These are phyloP conservation scores for Lagenidium giganteum DNA, from an alignment of 352 stramenopile species.

Conservation along the genomic window DNA sequence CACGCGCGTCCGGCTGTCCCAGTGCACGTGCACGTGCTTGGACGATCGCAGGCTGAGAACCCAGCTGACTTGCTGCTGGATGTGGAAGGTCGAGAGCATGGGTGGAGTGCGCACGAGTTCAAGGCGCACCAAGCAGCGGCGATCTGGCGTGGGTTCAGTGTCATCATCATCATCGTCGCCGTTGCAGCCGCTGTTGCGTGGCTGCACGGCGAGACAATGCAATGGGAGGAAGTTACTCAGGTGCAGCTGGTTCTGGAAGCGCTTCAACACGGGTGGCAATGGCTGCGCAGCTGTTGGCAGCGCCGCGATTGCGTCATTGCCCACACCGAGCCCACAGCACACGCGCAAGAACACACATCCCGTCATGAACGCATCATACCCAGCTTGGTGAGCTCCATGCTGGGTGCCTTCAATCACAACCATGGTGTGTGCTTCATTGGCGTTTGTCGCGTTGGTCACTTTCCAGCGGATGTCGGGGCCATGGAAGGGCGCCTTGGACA, in stretches of 20 bases:
- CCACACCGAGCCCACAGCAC: constrained; percentile 35
- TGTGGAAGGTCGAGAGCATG: constrained; percentile 57
- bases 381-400: constrained; percentile 60
- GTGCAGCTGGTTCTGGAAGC: constrained; percentile 41
- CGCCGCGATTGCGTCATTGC: constrained; percentile 30
- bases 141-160: constrained; percentile 38
- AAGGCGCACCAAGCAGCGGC: constrained; percentile 41
- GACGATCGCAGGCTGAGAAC: constrained; percentile 30
- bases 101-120: constrained; percentile 34
- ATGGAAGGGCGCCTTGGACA: constrained; percentile 54
- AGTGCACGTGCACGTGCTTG: constrained; percentile 41
- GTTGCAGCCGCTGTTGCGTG: no score
- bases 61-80: constrained; percentile 52
- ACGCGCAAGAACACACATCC: constrained; percentile 58
- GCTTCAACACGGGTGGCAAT: constrained; percentile 8
- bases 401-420: no score
- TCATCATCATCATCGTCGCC: no score
- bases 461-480: constrained; percentile 34
- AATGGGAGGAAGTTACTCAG: constrained; percentile 61
- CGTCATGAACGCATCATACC: constrained; percentile 67
- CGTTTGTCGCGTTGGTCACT: no score
- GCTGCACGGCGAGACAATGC: no score
- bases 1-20: constrained; percentile 41
- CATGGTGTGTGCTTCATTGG: no score
- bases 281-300: constrained; percentile 9